Base-by-base conservation (phyloP, 163 green algal genomes). In the Chlorella variabilis region DNA sequence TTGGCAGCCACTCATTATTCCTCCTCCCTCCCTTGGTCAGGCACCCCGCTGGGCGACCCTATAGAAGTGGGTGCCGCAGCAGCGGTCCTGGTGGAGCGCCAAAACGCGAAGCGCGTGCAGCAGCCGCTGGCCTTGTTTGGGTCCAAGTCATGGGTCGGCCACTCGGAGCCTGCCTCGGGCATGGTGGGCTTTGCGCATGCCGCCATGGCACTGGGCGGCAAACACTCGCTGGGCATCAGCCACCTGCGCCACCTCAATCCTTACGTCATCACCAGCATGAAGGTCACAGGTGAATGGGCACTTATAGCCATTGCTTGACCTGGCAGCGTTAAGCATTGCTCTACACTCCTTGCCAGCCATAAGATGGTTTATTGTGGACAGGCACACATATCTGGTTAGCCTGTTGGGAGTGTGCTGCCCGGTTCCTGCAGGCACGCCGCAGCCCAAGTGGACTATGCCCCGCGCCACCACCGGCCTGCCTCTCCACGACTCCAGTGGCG, bases 1-100 rank as follows among this genome's bases (percentile, higher is more conserved):
- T n/a, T n/a, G n/a, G n/a, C n/a, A n/a, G n/a, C n/a, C n/a, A n/a
- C n/a, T n/a, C n/a, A n/a, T n/a, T n/a, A n/a, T n/a, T n/a, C n/a
- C n/a, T n/a, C n/a, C n/a, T n/a, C 27, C 25, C n/a, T 25, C 5
- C 54, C 54, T n/a, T 33, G 71, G 45, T 54, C 75, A 54, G 94
- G 94, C 34, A 98, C 94, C 0, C 84, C 92, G 1, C 88, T 97
- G 83, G 94, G 94, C 20, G 94, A 98, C 81, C 92, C 94, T 39
- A 96, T 97, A 25, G 94, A 98, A 83, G 80, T 96, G 11, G 93
- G 93, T 0, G 94, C 94, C 2, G 84, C 71, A 5, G 78, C 69
- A 23, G 85, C 89, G 0, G 83, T 97, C 36, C 75, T 88, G 23
- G 82, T 87, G 23, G 90, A 89, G 5, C 87, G 93, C 8, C 87